A percentile compares a stretch with the other conserved stretches of the same genome.
Evolutionary conservation across 495 filamentous ascomycete species (phyloP).

Genomic region (Rostrohypoxylon terebratum): DNA sequence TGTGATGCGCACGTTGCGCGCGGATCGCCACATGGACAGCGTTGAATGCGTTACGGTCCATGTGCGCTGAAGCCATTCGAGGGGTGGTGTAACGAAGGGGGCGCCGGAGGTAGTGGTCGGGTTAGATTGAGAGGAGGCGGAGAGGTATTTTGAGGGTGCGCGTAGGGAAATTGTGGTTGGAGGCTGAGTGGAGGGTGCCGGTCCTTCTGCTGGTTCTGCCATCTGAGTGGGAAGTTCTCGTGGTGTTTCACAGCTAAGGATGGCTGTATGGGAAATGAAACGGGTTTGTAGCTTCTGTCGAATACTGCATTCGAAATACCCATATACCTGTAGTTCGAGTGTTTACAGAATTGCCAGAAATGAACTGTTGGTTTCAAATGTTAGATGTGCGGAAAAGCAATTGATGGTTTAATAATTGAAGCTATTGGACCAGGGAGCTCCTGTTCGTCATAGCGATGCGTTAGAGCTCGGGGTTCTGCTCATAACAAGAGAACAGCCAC

Average conservation of each 20-base stretch:
- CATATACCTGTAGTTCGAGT: background rate
- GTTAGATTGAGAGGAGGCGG: conserved; percentile 37
- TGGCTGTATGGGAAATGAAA: background rate
- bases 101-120: conserved; percentile 31
- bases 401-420: background rate
- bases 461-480: conserved; percentile 34
- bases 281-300: background rate
- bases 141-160: conserved; percentile 59
- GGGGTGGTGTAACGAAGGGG: conserved; percentile 63
- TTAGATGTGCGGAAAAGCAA: background rate
- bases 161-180: conserved; percentile 50
- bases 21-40: conserved; percentile 77
- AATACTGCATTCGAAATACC: background rate
- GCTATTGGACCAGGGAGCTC: background rate
- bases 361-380: background rate
- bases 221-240: conserved; percentile 14
- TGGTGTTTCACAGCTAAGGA: background rate
- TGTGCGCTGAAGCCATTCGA: conserved; percentile 71
- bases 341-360: background rate
- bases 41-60: conserved; percentile 84
- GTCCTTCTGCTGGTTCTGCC: conserved; percentile 32
- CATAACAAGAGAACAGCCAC: too few species aligned
- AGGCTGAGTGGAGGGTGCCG: conserved; percentile 11
- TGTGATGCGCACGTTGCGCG: conserved; percentile 79
- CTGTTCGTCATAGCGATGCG: conserved; percentile 25